phyloP scores from a whole-genome alignment of 371 early-diverging fungal genomes.

The Mortierella sp. region DNA sequence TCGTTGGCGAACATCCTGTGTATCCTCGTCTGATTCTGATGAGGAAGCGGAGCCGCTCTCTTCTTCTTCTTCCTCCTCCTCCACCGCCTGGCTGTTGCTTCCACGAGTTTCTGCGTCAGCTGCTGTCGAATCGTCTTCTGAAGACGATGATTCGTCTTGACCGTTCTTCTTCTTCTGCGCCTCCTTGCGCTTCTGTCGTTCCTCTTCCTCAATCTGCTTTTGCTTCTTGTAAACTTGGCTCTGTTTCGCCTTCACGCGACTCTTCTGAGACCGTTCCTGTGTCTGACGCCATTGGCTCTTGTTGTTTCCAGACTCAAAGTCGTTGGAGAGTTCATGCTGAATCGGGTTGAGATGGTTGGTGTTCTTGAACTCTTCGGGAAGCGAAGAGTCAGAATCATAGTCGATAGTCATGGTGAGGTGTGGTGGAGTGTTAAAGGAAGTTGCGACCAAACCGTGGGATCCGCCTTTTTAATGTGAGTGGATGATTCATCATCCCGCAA shows the following conservation, averaged over 20 bases:
- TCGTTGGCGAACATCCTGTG: too few species aligned
- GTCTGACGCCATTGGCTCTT: conserved; percentile 5
- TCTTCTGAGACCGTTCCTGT: conserved; percentile 5
- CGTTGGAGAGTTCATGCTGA: neutral
- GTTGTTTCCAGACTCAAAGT: neutral
- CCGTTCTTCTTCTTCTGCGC: neutral
- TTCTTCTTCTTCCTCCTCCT: neutral
- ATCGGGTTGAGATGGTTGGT: conserved; percentile 3
- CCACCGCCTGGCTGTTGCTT: too few species aligned
- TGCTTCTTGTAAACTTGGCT: conserved; percentile 17
- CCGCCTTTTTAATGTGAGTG: too few species aligned
- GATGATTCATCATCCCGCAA: too few species aligned
- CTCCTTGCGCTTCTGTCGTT: conserved; percentile 4
- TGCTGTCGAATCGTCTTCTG: too few species aligned
- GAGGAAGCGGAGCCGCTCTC: neutral
- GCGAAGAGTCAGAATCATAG: conserved; percentile 10
- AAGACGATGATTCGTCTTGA: neutral
- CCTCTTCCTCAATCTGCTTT: conserved; percentile 8
- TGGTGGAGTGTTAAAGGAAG: neutral
- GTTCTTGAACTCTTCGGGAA: conserved; percentile 13
- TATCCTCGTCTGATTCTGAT: too few species aligned
- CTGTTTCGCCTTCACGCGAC: conserved; percentile 11
- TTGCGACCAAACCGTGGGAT: neutral
- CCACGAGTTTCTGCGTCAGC: too few species aligned
- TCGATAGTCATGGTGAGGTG: conserved; percentile 1